Conservation (phyloP, 1,284 basidiomycete species). For the Waitea zeae region DNA sequence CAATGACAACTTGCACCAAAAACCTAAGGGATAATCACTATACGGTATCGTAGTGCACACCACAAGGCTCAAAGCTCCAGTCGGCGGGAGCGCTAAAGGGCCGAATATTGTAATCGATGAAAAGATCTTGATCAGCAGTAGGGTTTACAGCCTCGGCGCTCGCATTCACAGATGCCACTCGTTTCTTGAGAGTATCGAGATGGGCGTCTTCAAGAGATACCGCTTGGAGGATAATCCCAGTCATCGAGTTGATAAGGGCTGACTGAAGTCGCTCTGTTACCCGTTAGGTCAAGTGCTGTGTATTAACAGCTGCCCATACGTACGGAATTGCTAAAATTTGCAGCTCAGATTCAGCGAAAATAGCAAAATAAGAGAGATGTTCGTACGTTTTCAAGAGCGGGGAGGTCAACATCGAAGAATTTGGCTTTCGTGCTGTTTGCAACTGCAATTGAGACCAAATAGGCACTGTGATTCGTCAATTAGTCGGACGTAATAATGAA, state of each 20-base stretch:
- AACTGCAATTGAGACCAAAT: conserved; percentile 47
- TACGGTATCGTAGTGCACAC: conserved; percentile 57
- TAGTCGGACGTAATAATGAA: conserved; percentile 1
- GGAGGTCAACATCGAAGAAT: conserved; percentile 53
- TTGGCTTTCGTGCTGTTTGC: conserved; percentile 53
- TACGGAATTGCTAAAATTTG: conserved; percentile 42
- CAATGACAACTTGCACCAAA: conserved; percentile 1
- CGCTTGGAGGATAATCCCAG: conserved; percentile 32
- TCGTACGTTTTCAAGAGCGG: conserved; percentile 54
- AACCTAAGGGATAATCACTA: conserved; percentile 4
- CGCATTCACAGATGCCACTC: conserved; percentile 24
- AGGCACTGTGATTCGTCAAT: conserved; percentile 32
- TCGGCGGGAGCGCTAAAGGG: conserved; percentile 45
- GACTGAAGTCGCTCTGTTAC: conserved; percentile 46
- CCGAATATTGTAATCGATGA: conserved; percentile 52
- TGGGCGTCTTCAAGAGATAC: conserved; percentile 39
- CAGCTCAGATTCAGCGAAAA: conserved; percentile 6
- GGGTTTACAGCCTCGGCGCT: conserved; percentile 34
- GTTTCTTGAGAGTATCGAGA: conserved; percentile 35
- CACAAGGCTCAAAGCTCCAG: conserved; percentile 62
- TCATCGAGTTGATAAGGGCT: conserved; percentile 35
- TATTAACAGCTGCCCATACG: conserved; percentile 13
- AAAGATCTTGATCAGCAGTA: conserved; percentile 45
- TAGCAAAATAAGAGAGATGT: conserved; percentile 1
- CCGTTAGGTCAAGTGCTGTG: not conserved